These are phyloP conservation scores for Dactylis glomerata DNA, from an alignment of 176 grass and related monocot species.

Conservation along the genomic window DNA sequence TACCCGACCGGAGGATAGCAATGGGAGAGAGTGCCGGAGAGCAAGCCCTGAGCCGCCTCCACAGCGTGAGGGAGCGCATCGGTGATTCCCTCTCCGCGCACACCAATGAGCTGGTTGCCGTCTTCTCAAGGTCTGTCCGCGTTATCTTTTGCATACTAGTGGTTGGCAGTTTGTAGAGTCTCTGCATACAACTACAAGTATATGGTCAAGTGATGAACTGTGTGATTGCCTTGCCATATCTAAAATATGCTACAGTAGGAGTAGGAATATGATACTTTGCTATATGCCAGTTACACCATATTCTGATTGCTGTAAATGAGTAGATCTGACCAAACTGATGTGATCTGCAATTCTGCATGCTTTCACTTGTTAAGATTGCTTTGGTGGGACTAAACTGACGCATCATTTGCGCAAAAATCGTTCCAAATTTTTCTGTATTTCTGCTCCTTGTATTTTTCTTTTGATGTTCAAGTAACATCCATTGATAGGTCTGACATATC, in stretches of 20 bases:
- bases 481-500: neutral
- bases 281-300: neutral
- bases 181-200: neutral
- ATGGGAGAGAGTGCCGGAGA: conserved; percentile 67
- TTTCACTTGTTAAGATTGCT: neutral
- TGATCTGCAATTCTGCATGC: neutral
- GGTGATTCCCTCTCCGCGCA: conserved; percentile 82
- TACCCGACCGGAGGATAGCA: neutral
- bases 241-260: neutral
- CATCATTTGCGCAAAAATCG: neutral
- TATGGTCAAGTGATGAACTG: neutral
- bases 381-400: neutral
- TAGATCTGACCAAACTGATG: neutral
- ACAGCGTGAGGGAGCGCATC: conserved; percentile 88
- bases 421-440: neutral
- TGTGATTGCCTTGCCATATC: neutral
- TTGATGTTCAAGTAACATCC: neutral
- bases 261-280: neutral
- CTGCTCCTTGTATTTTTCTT: neutral
- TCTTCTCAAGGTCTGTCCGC: conserved; percentile 92
- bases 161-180: neutral
- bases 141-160: neutral
- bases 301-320: neutral
- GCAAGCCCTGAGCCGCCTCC: conserved; percentile 67
- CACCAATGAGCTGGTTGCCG: conserved; percentile 90